Conservation (phyloP, 768 basidiomycete species). For the Trametes coccinea region DNA sequence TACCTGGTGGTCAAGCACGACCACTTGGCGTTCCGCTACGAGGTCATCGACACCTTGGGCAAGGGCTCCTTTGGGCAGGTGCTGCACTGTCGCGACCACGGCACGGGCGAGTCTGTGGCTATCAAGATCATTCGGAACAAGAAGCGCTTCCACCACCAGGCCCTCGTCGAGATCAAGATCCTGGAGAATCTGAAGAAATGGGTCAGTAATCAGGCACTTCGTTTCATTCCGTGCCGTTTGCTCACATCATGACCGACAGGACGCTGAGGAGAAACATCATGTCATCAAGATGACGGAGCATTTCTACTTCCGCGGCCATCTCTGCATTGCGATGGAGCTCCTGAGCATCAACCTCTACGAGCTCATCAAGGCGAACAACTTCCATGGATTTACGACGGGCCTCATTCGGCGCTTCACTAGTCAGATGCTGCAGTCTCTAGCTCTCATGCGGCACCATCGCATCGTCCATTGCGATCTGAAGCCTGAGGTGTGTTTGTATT, state of each 20-base stretch:
- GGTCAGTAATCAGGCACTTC: conserved; percentile 53
- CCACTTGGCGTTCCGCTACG: conserved; percentile 97
- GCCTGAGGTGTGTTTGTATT: conserved; percentile 71
- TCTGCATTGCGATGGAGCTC: conserved; percentile 98
- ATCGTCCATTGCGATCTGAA: conserved; percentile 99
- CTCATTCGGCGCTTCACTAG: conserved; percentile 95
- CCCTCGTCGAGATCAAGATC: conserved; percentile 98
- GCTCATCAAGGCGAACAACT: conserved; percentile 98
- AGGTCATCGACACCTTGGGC: conserved; percentile 87
- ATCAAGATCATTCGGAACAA: conserved; percentile 99
- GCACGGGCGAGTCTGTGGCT: conserved; percentile 93
- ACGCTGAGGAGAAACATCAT: conserved; percentile 93
- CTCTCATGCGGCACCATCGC: conserved; percentile 93
- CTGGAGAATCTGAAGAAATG: conserved; percentile 95
- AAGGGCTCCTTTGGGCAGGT: conserved; percentile 99
- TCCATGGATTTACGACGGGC: conserved; percentile 95
- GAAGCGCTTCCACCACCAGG: conserved; percentile 98
- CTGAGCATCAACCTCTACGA: conserved; percentile 99
- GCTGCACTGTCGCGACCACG: conserved; percentile 91
- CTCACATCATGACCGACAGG: conserved; percentile 48
- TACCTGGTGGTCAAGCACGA: conserved; percentile 89
- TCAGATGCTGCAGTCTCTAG: conserved; percentile 91
- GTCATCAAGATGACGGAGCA: conserved; percentile 98
- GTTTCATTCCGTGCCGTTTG: background rate
- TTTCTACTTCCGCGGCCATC: conserved; percentile 96